Percentiles rank a stretch among this genome's conserved stretches.
These are phyloP conservation scores for Nicotiana obtusifolia DNA, from an alignment of 257 asterid species.

Conservation along the genomic window DNA sequence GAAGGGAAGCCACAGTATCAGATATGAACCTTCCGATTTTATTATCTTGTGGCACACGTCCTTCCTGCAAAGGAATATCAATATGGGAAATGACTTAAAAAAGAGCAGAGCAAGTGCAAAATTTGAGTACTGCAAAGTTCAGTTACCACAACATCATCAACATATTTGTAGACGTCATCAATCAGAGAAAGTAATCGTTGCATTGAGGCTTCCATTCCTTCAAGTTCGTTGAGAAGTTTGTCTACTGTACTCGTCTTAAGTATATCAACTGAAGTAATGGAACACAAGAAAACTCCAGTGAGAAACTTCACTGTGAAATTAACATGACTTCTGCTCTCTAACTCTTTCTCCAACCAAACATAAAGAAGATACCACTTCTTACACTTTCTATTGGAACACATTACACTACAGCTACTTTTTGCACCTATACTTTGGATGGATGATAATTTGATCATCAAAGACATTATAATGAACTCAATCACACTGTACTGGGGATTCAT, in stretches of 20 bases:
- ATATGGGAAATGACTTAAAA: not conserved
- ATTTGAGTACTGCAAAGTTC: not conserved
- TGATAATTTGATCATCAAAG: not conserved
- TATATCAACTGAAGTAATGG: slow-evolving; percentile 55
- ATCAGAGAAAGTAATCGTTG: slow-evolving; percentile 76
- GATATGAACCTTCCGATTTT: slow-evolving; percentile 64
- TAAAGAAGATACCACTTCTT: not conserved
- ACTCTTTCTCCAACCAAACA: not conserved
- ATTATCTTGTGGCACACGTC: slow-evolving; percentile 58
- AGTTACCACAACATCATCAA: slow-evolving; percentile 86
- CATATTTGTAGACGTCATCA: slow-evolving; percentile 78
- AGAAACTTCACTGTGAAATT: not conserved
- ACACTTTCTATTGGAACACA: not conserved
- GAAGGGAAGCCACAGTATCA: slow-evolving; percentile 64
- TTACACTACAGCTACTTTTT: not conserved
- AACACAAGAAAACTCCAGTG: slow-evolving; percentile 1
- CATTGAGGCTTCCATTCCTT: slow-evolving; percentile 98
- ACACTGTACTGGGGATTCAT: not conserved
- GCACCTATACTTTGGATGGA: not conserved
- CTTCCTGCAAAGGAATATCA: slow-evolving; percentile 49
- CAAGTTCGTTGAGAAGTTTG: slow-evolving; percentile 84
- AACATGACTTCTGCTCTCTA: not conserved
- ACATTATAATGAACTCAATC: not conserved
- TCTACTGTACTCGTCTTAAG: slow-evolving; percentile 76
- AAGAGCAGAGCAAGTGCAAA: not conserved